These are phyloP conservation scores for Backusella macrospora DNA, from an alignment of 192 early-diverging fungal species.

Conservation along the genomic window DNA sequence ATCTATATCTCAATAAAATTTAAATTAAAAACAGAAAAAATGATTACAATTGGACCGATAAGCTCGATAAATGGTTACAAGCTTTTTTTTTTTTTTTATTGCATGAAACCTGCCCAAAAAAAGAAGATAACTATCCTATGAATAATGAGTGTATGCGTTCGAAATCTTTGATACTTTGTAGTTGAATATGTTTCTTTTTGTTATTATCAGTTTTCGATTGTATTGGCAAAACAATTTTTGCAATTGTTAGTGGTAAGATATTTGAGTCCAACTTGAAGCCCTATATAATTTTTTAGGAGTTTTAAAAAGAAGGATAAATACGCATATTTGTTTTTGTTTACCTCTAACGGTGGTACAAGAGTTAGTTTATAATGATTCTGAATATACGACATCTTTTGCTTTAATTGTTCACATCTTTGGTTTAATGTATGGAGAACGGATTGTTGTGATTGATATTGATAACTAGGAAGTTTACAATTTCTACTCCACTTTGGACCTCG, in stretches of 20 bases:
- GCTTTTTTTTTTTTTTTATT: neutral
- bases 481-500: constrained; percentile 48
- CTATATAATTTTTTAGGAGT: neutral
- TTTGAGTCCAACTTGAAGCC: neutral
- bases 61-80: neutral
- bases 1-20: neutral
- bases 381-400: constrained; percentile 24
- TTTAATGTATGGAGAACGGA: constrained; percentile 56
- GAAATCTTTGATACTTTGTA: constrained; percentile 32
- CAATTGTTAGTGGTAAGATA: constrained; percentile 15
- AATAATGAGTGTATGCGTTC: constrained; percentile 35
- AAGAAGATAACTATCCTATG: constrained; percentile 22
- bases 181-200: constrained; percentile 19
- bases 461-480: constrained; percentile 47
- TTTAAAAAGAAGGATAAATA: neutral
- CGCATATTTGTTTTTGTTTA: neutral
- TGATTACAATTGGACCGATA: constrained; percentile 10
- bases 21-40: neutral
- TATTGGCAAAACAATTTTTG: constrained; percentile 31
- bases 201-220: neutral
- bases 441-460: constrained; percentile 60
- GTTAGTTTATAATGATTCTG: constrained; percentile 7
- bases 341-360: neutral
- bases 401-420: constrained; percentile 53
- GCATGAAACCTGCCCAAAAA: constrained; percentile 5